Evolutionary conservation across 495 filamentous ascomycete genomes (phyloP), one percentile per base, ranked within the genome.

Genomic region (Hyphodiscus hymeniophilus): DNA sequence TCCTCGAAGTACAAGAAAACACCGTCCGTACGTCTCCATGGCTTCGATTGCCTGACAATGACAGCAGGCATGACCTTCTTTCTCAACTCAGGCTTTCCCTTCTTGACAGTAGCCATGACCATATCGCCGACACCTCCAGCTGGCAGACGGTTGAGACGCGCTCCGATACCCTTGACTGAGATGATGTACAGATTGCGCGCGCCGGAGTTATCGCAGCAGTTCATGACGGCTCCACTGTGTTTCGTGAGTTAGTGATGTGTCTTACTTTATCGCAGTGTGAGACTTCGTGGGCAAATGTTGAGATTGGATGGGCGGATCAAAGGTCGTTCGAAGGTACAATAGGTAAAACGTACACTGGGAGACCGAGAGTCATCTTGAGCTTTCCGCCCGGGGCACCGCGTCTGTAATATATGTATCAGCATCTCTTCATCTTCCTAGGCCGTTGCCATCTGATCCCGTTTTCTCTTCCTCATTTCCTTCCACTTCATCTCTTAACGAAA

Each of bases 51-150:
- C 66, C 92, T 80, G 65, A 96, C 90, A 62, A 98, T 87, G 61
- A 98, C 91, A 58, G 90, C 91, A 54, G 91, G 92, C 89, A 96
- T 95, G 72, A 98, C 91, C 83, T 98, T 98, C 85, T 98, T 98
- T 66, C 91, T 78, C 62, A 98, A 76, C 75, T 98, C 91, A 41
- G 92, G 91, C 86, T 98, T 98, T 68, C 91, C 89, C 87, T 99
- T 99, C 86, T 99, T 97, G 73, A 99, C 94, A 54, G 94, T 97
- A 51, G 91, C 89, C 94, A 98, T 98, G 61, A 98, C 94, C 92
- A 98, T 97, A 76, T 98, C 92, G 60, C 90, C 91, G 62, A 97
- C 94, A 79, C 92, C 92, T 43, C 84, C 92, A 61, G 94, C 94
- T 58, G 92, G 92, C 55, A 99, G 84, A 68, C 92, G 81, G 80